Percentiles rank a stretch among this genome's conserved stretches.
Conservation (phyloP, 106 monocot genomes). For the Dendrobium chrysotoxum region DNA sequence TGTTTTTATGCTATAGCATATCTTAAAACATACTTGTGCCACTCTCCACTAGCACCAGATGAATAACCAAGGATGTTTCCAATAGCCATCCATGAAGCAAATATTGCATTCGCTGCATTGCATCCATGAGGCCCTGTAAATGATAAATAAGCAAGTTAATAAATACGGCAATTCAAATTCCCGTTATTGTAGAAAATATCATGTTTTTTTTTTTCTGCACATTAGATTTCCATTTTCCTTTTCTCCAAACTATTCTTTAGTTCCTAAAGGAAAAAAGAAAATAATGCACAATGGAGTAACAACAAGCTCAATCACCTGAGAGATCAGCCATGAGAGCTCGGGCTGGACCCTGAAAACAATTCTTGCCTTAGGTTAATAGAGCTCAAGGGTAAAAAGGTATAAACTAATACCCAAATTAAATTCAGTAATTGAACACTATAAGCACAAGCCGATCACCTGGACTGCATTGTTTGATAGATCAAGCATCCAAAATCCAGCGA, state of each 20-base stretch:
- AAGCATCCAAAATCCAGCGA: slow-evolving; percentile 90
- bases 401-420: background rate
- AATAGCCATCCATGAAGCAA: slow-evolving; percentile 96
- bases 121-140: slow-evolving; percentile 48
- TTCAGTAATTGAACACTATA: background rate
- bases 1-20: background rate
- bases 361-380: background rate
- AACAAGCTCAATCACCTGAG: slow-evolving; percentile 46
- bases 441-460: slow-evolving; percentile 38
- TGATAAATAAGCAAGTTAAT: background rate
- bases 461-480: slow-evolving; percentile 95
- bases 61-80: slow-evolving; percentile 97
- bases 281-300: background rate
- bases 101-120: slow-evolving; percentile 82
- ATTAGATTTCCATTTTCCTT: background rate
- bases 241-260: background rate
- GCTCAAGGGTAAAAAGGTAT: background rate
- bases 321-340: slow-evolving; percentile 98
- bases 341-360: slow-evolving; percentile 60
- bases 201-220: background rate
- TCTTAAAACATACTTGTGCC: slow-evolving; percentile 61
- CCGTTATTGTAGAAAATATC: background rate
- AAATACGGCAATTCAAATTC: background rate
- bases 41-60: slow-evolving; percentile 72
- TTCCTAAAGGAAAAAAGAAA: background rate